Evolutionary conservation across 257 asterid genomes (phyloP).

Genomic region (Plantago major): DNA sequence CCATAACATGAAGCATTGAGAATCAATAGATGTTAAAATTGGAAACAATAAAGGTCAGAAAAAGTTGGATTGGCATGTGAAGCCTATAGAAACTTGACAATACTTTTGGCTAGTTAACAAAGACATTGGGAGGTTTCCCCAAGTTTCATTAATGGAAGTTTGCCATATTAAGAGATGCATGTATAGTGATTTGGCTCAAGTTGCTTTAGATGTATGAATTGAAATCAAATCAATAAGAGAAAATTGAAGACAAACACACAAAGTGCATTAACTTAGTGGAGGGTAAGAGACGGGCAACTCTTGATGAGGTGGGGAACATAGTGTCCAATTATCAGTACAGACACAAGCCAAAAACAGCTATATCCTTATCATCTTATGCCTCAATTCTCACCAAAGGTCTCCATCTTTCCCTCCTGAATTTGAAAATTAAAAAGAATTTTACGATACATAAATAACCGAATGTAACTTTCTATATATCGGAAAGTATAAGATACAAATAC

Average conservation of each 20-base stretch:
- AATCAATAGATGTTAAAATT: neutral
- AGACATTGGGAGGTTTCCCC: neutral
- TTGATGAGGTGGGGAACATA: constrained; percentile 37
- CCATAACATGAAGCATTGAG: no score
- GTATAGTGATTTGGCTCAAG: neutral
- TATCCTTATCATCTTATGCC: constrained; percentile 30
- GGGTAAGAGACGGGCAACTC: constrained; percentile 45
- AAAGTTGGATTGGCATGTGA: constrained; percentile 5
- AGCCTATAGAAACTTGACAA: neutral
- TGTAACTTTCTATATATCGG: no score
- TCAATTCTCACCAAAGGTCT: constrained; percentile 4
- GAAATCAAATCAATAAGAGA: constrained; percentile 1
- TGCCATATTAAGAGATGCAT: neutral
- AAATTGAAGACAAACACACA: constrained; percentile 27
- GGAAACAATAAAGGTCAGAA: neutral
- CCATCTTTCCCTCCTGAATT: neutral
- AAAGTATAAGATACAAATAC: no score
- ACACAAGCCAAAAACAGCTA: constrained; percentile 31
- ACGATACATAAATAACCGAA: neutral
- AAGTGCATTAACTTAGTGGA: constrained; percentile 37
- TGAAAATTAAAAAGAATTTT: neutral
- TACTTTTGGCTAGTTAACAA: neutral
- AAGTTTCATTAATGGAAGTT: neutral
- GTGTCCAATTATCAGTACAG: constrained; percentile 31
- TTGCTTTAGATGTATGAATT: neutral